Conservation (phyloP, 805 yeast genomes). For the Cephaloascus fragrans region DNA sequence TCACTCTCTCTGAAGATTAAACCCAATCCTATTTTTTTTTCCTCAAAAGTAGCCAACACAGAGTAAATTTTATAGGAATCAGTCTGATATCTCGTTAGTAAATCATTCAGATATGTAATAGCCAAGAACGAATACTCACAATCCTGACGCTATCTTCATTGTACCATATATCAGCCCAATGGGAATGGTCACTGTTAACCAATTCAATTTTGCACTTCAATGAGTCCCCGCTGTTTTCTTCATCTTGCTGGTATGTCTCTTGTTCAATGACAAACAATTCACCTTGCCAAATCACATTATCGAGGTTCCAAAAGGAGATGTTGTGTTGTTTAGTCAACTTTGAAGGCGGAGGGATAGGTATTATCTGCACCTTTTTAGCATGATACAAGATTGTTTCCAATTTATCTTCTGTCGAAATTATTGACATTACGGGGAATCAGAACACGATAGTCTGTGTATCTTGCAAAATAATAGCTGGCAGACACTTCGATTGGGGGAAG, state of each 20-base stretch:
- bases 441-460: no score
- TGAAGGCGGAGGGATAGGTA: not conserved
- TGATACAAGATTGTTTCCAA: not conserved
- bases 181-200: constrained; percentile 10
- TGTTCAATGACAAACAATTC: constrained; percentile 15
- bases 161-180: constrained; percentile 25
- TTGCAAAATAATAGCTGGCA: no score
- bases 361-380: not conserved
- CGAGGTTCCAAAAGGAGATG: constrained; percentile 16
- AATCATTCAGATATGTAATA: constrained; percentile 7
- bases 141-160: constrained; percentile 17
- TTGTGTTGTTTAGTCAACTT: not conserved
- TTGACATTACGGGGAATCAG: no score
- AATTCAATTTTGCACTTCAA: constrained; percentile 12
- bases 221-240: constrained; percentile 1
- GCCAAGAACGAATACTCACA: constrained; percentile 7
- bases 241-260: constrained; percentile 3
- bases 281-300: constrained; percentile 24
- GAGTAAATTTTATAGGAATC: constrained; percentile 17
- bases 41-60: constrained; percentile 18
- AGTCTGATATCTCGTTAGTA: constrained; percentile 3
- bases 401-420: not conserved
- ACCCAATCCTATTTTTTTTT: constrained; percentile 27
- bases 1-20: constrained; percentile 22
- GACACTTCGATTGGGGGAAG: no score